phyloP scores from a whole-genome alignment of 148 eudicot species.

The Rhododendron williamsianum region DNA sequence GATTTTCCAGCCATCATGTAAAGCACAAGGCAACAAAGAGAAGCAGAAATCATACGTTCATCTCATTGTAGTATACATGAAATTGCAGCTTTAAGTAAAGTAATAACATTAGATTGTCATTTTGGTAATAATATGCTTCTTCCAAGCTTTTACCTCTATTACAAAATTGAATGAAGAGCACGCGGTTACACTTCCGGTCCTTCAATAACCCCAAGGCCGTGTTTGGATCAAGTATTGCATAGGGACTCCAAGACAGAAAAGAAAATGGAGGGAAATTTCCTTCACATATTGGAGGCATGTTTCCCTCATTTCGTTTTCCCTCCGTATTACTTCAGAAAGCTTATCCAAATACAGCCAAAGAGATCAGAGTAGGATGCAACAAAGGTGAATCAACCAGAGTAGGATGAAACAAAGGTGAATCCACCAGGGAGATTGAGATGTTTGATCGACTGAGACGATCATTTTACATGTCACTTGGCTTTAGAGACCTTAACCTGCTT shows the following conservation, averaged over 20 bases:
- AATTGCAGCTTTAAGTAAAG: not conserved
- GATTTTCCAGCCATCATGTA: not conserved
- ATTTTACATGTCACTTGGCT: not conserved
- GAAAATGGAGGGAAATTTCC: not conserved
- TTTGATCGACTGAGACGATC: not conserved
- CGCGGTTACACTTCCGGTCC: not conserved
- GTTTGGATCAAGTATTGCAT: not conserved
- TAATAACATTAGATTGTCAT: not conserved
- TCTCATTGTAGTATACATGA: not conserved
- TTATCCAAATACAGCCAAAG: not conserved
- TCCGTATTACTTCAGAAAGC: not conserved
- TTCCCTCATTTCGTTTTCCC: not conserved
- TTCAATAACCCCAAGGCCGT: not conserved
- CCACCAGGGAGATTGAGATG: not conserved
- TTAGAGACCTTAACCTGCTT: slow-evolving; percentile 10
- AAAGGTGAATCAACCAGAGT: no score
- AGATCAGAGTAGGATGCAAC: not conserved
- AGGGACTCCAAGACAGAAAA: not conserved
- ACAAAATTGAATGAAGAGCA: not conserved
- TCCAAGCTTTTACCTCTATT: not conserved
- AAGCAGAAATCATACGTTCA: not conserved
- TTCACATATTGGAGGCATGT: not conserved
- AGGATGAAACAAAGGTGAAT: not conserved
- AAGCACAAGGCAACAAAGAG: not conserved
- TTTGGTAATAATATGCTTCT: not conserved